Evolutionary conservation across 805 yeast genomes (phyloP).

Genomic region (Candida vartiovaarae): DNA sequence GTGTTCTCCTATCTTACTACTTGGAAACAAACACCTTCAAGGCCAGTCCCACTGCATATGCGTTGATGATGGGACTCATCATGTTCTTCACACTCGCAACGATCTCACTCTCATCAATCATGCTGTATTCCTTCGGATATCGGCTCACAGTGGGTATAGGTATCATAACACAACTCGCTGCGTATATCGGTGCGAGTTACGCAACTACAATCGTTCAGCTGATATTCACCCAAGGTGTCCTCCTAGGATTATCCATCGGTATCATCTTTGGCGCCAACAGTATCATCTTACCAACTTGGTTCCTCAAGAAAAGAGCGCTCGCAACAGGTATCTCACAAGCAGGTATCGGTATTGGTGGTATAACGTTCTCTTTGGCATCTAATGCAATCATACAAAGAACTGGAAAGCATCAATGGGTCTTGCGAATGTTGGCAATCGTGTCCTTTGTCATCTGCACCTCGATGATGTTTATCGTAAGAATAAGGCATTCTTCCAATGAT

Average conservation of each 20-base stretch:
- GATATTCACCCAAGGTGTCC: constrained; percentile 44
- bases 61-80: constrained; percentile 48
- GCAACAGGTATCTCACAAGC: constrained; percentile 43
- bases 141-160: constrained; percentile 33
- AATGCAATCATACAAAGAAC: constrained; percentile 34
- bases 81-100: constrained; percentile 44
- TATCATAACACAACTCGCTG: constrained; percentile 35
- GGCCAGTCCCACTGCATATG: constrained; percentile 44
- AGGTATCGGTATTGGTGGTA: constrained; percentile 51
- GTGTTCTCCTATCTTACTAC: constrained; percentile 47
- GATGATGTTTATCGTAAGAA: constrained; percentile 37
- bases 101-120: constrained; percentile 40
- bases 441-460: constrained; percentile 31
- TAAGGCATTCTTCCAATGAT: constrained; percentile 31
- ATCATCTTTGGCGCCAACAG: constrained; percentile 46
- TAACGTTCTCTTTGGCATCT: constrained; percentile 33
- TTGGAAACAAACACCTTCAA: constrained; percentile 33
- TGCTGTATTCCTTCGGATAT: constrained; percentile 38
- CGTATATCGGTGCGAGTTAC: constrained; percentile 46
- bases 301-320: constrained; percentile 38
- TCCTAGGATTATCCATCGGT: constrained; percentile 44
- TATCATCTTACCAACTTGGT: constrained; percentile 48
- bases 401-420: constrained; percentile 40
- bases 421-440: constrained; percentile 37
- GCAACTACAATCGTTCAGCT: constrained; percentile 43